Percentiles rank a stretch among this genome's conserved stretches.
phyloP scores from a whole-genome alignment of 2,329 filamentous ascomycete species.

The Alternaria alternata region DNA sequence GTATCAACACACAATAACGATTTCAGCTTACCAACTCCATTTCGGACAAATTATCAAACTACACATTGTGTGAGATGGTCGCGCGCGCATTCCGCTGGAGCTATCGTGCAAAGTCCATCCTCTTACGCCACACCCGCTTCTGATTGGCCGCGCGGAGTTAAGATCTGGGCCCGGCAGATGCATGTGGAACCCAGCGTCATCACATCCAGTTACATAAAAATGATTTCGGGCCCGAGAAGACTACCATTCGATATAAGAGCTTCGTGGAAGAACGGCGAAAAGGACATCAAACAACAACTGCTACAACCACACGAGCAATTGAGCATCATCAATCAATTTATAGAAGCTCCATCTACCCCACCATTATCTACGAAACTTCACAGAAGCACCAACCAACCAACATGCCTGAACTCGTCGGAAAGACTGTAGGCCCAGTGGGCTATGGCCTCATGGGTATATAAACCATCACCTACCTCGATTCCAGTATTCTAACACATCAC shows the following conservation, averaged over 20 bases:
- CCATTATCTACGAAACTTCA: neutral
- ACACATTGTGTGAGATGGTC: neutral
- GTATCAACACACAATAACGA: neutral
- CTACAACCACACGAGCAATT: neutral
- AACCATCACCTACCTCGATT: neutral
- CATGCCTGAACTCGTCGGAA: slow-evolving; percentile 49
- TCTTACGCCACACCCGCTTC: neutral
- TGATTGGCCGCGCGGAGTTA: slow-evolving; percentile 14
- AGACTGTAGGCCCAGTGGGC: slow-evolving; percentile 53
- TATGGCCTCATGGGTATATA: slow-evolving; percentile 58
- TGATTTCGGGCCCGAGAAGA: slow-evolving; percentile 9
- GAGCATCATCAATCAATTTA: neutral
- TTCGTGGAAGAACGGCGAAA: neutral
- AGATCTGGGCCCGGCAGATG: neutral
- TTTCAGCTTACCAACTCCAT: neutral
- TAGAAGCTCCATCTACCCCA: slow-evolving; percentile 10
- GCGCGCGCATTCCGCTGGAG: neutral
- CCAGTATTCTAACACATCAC: slow-evolving; percentile 16
- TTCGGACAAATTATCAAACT: neutral
- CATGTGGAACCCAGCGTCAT: slow-evolving; percentile 9
- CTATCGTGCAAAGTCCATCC: slow-evolving; percentile 3
- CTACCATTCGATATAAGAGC: neutral
- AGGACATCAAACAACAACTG: neutral
- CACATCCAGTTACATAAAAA: slow-evolving; percentile 3
- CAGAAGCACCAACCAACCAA: slow-evolving; percentile 12